phyloP scores from a whole-genome alignment of 345 rosid genomes.

The Populus davidiana region DNA sequence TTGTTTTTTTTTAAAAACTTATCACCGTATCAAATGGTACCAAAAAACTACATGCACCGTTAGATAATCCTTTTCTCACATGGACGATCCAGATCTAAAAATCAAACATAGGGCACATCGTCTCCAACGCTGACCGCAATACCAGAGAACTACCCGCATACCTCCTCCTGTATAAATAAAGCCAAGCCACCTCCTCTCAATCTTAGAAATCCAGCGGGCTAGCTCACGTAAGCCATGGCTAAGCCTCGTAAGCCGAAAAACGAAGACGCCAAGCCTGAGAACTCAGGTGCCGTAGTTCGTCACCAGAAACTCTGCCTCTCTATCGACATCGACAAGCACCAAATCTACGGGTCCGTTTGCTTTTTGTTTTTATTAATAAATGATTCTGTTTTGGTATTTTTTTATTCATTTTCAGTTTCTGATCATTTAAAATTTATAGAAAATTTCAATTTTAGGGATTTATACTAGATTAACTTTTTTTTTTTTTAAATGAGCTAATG shows the following conservation, averaged over 20 bases:
- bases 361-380: not conserved
- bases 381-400: not conserved
- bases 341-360: conserved; percentile 70
- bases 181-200: not conserved
- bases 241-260: conserved; percentile 81
- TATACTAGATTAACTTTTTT: no score
- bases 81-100: not conserved
- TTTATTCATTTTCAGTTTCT: not conserved
- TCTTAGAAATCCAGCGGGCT: not conserved
- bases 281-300: conserved; percentile 72
- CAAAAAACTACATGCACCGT: not conserved
- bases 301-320: conserved; percentile 96
- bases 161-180: conserved; percentile 6
- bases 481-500: not conserved
- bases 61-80: not conserved
- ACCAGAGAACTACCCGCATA: not conserved
- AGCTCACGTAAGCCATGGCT: conserved; percentile 46
- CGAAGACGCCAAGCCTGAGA: conserved; percentile 62
- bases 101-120: not conserved
- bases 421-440: not conserved
- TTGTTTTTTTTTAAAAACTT: no score
- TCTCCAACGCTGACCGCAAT: not conserved
- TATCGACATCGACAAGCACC: conserved; percentile 61
- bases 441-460: not conserved
- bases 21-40: no score